phyloP scores from a whole-genome alignment of 305 asterid genomes.

The Striga hermonthica region DNA sequence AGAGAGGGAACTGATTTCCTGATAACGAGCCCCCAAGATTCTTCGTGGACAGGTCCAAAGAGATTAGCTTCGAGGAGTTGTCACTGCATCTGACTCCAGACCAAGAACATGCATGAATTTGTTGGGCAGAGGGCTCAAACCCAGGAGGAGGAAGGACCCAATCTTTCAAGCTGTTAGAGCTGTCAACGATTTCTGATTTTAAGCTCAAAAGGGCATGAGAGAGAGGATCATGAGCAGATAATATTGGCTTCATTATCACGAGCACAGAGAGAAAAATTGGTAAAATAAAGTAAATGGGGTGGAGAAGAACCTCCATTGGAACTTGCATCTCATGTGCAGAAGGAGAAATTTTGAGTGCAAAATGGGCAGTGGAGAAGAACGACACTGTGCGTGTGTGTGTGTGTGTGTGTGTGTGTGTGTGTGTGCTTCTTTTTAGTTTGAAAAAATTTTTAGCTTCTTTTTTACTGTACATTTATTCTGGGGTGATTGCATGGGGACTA shows the following conservation, averaged over 20 bases:
- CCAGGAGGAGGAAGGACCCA: constrained; percentile 53
- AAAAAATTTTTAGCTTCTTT: constrained; percentile 25
- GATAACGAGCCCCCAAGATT: constrained; percentile 70
- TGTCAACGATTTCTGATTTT: constrained; percentile 59
- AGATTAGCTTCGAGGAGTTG: constrained; percentile 49
- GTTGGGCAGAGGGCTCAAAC: constrained; percentile 29
- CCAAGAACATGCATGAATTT: constrained; percentile 80
- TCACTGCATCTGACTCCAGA: constrained; percentile 59
- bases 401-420: constrained; percentile 14
- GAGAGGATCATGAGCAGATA: constrained; percentile 54
- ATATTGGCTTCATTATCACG: constrained; percentile 29
- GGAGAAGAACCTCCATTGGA: constrained; percentile 70
- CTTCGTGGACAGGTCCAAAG: constrained; percentile 73
- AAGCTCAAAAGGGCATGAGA: constrained; percentile 72
- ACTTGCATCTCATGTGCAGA: constrained; percentile 50
- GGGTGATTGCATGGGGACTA: constrained; percentile 64
- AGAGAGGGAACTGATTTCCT: constrained; percentile 51
- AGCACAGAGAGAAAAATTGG: constrained; percentile 28
- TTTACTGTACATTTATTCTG: constrained; percentile 15
- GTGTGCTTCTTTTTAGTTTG: not conserved
- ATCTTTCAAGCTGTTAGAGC: constrained; percentile 49
- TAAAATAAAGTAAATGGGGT: constrained; percentile 34
- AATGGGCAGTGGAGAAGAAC: constrained; percentile 30
- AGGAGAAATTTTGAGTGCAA: constrained; percentile 28
- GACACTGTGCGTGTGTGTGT: not conserved